These are phyloP conservation scores for Tetradesmus obliquus DNA, from an alignment of 139 green algal species.

Conservation along the genomic window DNA sequence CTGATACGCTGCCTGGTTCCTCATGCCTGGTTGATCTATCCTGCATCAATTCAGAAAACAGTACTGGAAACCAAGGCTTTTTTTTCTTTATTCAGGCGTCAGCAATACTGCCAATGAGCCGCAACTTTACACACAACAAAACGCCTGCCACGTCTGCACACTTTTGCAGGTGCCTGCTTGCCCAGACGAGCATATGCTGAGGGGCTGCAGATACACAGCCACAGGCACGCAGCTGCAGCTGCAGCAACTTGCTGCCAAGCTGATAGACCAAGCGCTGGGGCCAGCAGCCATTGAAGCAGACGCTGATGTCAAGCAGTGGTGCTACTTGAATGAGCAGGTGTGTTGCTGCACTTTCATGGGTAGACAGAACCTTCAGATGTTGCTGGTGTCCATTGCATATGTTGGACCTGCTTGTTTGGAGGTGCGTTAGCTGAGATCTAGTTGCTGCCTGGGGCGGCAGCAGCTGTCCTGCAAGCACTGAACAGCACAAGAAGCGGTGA, in stretches of 20 bases:
- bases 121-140: neutral
- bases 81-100: too few relatives aligned
- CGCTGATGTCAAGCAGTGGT: neutral
- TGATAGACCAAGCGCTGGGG: neutral
- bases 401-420: too few relatives aligned
- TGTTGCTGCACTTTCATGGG: neutral
- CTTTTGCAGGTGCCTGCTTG: neutral
- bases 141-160: neutral
- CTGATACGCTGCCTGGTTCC: neutral
- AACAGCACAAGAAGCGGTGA: neutral
- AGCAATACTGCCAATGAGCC: neutral
- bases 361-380: too few relatives aligned
- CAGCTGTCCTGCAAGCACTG: neutral
- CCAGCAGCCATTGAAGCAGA: neutral
- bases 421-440: neutral
- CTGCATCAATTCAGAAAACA: too few relatives aligned
- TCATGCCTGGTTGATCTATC: neutral
- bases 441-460: neutral
- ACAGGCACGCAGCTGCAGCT: neutral
- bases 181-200: slow-evolving; percentile 15
- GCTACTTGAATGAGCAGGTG: slow-evolving; percentile 24
- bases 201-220: neutral
- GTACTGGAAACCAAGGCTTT: too few relatives aligned
- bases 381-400: too few relatives aligned
- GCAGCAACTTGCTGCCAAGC: slow-evolving; percentile 21